These are phyloP conservation scores for Clarireedia sp. DNA, from an alignment of 2,329 filamentous ascomycete species.

Conservation along the genomic window DNA sequence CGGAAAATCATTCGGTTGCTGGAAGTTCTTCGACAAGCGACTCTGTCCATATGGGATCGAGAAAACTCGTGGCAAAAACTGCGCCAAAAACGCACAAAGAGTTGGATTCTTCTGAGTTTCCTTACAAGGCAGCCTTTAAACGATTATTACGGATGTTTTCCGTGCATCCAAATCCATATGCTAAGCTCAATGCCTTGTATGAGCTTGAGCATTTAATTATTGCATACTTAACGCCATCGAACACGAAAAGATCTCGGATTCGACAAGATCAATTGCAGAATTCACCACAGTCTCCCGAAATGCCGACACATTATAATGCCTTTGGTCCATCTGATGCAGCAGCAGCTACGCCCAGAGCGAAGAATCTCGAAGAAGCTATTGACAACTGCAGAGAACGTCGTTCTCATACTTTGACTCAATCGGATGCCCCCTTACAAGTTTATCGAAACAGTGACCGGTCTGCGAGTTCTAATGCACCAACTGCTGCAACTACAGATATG, in stretches of 20 bases:
- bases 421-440: constrained; percentile 57
- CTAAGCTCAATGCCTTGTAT: constrained; percentile 74
- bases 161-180: constrained; percentile 78
- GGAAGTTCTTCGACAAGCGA: constrained; percentile 27
- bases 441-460: constrained; percentile 73
- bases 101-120: constrained; percentile 49
- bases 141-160: constrained; percentile 79
- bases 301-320: constrained; percentile 22
- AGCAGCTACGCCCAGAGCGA: constrained; percentile 31
- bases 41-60: constrained; percentile 9
- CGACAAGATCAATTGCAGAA: constrained; percentile 24
- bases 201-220: constrained; percentile 78
- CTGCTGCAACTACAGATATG: constrained; percentile 34
- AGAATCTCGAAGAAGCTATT: constrained; percentile 57
- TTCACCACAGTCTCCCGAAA: constrained; percentile 50
- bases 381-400: constrained; percentile 63
- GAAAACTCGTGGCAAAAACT: constrained; percentile 14
- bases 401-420: constrained; percentile 44
- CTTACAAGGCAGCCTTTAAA: constrained; percentile 72
- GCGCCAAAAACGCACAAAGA: constrained; percentile 17
- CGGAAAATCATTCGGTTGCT: constrained; percentile 20
- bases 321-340: constrained; percentile 23
- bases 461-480: constrained; percentile 37
- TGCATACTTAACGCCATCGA: constrained; percentile 57
- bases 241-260: constrained; percentile 27